Evolutionary conservation across 352 stramenopile species (phyloP), one percentile per base, ranked within the genome.

Genomic region (Peronospora belbahrii): DNA sequence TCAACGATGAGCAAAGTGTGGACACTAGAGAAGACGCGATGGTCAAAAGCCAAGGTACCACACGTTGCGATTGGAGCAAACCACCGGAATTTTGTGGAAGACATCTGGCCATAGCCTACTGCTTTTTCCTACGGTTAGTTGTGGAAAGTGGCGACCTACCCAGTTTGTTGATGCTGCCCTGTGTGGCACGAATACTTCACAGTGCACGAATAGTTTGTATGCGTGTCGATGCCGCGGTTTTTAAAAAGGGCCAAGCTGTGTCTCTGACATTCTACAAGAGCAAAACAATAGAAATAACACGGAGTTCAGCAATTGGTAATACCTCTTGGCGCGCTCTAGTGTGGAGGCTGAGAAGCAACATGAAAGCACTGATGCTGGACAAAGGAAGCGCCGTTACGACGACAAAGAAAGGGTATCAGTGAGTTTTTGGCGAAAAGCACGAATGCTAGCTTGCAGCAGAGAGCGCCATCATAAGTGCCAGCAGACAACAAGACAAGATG

Each of bases 131-230:
- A 14, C n/a, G 41, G 36, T 24, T n/a, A 22, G 18, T 17, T 20
- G 11, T 37, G 22, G 10, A 30, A 24, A 22, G 14, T 6, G 33
- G 2, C 7, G 8, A 17, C 39, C 52, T 80, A 88, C 10, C 77
- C 18, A 92, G 62, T 44, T 92, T 92, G 48, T 92, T 88, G 18
- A 88, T 53, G 52, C 77, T 89, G 11, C 71, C 74, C 47, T 89
- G 87, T 33, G 63, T 51, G 65, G 11, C 81, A 25, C 88, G 63
- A 9, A 92, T 64, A 11, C 77, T 65, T 78, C 78, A 92, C 6
- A 89, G 70, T 9, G 75, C 78, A 40, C 79, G 74, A 57, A 86
- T 86, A 11, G 65, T 66, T 22, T 84, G 68, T 84, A 0, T 74
- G 54, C 2, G 65, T 13, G 43, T 88, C 90, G 6, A 71, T 58